Evolutionary conservation across 352 stramenopile species (phyloP).

Genomic region (Plasmopara muralis): DNA sequence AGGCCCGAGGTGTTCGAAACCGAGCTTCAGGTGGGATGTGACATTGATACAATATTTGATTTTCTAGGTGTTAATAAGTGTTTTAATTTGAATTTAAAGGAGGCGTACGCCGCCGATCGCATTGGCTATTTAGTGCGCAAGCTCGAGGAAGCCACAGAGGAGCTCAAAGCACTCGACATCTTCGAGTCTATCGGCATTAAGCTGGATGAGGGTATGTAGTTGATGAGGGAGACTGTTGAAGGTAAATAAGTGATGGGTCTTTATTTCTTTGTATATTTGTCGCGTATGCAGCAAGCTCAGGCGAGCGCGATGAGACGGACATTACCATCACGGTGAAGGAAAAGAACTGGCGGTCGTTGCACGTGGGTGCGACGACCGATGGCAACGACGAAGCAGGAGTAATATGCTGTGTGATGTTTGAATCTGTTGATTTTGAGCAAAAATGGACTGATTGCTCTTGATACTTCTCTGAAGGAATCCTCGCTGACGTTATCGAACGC

Average conservation of each 20-base stretch:
- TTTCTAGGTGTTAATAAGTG: neutral
- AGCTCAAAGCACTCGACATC: constrained; percentile 73
- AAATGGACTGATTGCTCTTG: constrained; percentile 6
- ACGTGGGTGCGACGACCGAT: constrained; percentile 79
- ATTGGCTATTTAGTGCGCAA: constrained; percentile 58
- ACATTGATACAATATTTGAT: neutral
- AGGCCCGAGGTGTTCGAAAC: constrained; percentile 83
- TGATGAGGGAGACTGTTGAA: no score
- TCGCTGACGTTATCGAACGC: constrained; percentile 80
- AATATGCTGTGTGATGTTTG: constrained; percentile 4
- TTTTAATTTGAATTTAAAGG: constrained; percentile 21
- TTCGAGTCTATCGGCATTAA: constrained; percentile 81
- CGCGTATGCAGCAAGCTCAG: constrained; percentile 47
- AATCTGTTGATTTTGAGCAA: neutral
- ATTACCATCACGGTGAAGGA: constrained; percentile 86
- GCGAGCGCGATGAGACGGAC: constrained; percentile 68
- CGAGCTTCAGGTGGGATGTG: constrained; percentile 54
- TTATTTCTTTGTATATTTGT: neutral
- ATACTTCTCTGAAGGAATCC: constrained; percentile 44
- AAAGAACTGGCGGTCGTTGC: constrained; percentile 78
- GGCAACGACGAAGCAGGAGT: constrained; percentile 80
- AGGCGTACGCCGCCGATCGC: constrained; percentile 52
- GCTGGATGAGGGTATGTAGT: constrained; percentile 54
- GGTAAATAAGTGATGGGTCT: neutral
- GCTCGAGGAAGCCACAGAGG: constrained; percentile 52